phyloP scores from a whole-genome alignment of 768 basidiomycete genomes.

The Exidia glandulosa region DNA sequence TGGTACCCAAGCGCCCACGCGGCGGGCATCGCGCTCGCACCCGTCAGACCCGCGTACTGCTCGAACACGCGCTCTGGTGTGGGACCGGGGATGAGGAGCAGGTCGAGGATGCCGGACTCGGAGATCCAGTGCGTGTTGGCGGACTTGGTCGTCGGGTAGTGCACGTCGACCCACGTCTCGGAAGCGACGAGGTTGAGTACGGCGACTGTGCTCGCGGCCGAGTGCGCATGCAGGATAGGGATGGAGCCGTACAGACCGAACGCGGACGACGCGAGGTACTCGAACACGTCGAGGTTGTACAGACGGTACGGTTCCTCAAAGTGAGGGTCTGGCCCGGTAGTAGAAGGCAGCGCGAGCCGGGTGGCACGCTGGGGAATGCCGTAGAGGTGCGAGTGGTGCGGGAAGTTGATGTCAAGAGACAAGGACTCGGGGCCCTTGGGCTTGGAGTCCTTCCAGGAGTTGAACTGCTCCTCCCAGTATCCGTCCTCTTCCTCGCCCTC shows the following conservation, averaged over 20 bases:
- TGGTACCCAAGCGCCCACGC: slow-evolving; percentile 91
- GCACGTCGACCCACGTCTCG: slow-evolving; percentile 92
- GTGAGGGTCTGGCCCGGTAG: slow-evolving; percentile 61
- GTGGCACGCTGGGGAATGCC: slow-evolving; percentile 97
- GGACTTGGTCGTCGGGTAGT: slow-evolving; percentile 51
- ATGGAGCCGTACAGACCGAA: slow-evolving; percentile 86
- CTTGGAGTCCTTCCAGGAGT: slow-evolving; percentile 82
- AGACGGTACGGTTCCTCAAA: slow-evolving; percentile 91
- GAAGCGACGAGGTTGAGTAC: slow-evolving; percentile 81
- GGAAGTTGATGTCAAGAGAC: slow-evolving; percentile 87
- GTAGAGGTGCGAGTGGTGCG: slow-evolving; percentile 81
- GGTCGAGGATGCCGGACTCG: slow-evolving; percentile 90
- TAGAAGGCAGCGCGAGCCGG: slow-evolving; percentile 76
- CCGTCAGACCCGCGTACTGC: slow-evolving; percentile 80
- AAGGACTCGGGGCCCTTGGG: slow-evolving; percentile 96
- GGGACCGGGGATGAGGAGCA: slow-evolving; percentile 90
- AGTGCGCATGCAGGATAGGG: slow-evolving; percentile 89
- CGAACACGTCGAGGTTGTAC: slow-evolving; percentile 93
- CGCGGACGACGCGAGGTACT: slow-evolving; percentile 74
- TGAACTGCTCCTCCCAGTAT: slow-evolving; percentile 84
- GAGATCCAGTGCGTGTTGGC: slow-evolving; percentile 95
- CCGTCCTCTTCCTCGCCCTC: slow-evolving; percentile 78
- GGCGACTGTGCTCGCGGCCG: slow-evolving; percentile 75
- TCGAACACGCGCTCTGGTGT: slow-evolving; percentile 69
- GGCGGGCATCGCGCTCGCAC: slow-evolving; percentile 77